Evolutionary conservation across 139 green algal species (phyloP), one percentile per base, ranked within the genome.

Genomic region (Chlamydomonas incerta): DNA sequence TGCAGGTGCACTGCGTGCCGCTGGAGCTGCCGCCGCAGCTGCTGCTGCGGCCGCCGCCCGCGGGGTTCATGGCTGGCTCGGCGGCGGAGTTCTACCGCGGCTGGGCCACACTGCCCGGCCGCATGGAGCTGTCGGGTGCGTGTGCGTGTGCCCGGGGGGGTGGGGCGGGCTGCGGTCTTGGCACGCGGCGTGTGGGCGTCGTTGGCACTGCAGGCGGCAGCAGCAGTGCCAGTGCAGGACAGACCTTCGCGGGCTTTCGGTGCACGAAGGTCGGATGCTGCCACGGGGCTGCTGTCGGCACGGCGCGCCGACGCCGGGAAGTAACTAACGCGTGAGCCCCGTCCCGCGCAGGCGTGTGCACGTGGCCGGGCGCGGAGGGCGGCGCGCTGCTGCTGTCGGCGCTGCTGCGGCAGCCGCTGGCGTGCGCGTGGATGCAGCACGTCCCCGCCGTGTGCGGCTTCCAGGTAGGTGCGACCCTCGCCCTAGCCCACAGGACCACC

Each of bases 291-390:
- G n/a, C n/a, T n/a, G n/a, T n/a, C n/a, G n/a, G n/a, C n/a, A n/a
- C n/a, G n/a, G n/a, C n/a, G n/a, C n/a, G n/a, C n/a, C n/a, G n/a
- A n/a, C n/a, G n/a, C n/a, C n/a, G n/a, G n/a, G n/a, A n/a, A n/a
- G 33, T 20, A 57, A 34, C 10, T 33, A 34, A 63, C 23, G 2
- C 23, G 21, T 9, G 3, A 63, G 57, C 15, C 6, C 4, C 10
- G 21, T 23, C 8, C 70, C 29, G 58, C 14, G 69, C 80, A 88
- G 90, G 82, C 10, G 73, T 85, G 31, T 89, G 82, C 57, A 84
- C 87, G 24, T 92, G 81, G 88, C 76, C 81, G 18, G 93, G 91
- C 41, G 60, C 83, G 50, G 88, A 92, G 37, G 93, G 93, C 33
- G 85, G 89, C 29, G 83, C 91, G 66, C 69, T 89, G 33, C 69